Percentiles rank a stretch among this genome's conserved stretches.
These are phyloP conservation scores for Phanerochaete carnosa DNA, from an alignment of 768 basidiomycete genomes.

Conservation along the genomic window DNA sequence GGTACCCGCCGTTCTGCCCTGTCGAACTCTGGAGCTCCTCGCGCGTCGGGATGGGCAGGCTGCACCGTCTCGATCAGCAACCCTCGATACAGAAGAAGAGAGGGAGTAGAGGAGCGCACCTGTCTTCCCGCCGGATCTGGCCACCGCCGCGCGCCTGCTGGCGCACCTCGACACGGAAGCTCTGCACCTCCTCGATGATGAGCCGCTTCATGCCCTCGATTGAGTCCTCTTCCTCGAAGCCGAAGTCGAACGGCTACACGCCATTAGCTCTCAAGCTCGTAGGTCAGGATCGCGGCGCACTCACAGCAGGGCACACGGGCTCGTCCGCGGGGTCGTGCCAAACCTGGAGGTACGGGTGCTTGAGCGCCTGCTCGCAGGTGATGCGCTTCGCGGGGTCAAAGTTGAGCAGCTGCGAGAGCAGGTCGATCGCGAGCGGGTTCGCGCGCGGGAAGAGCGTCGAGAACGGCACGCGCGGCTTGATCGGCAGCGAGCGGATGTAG, in stretches of 20 bases:
- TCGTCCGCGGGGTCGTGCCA: conserved; percentile 99
- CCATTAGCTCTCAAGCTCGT: neutral
- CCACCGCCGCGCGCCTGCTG: conserved; percentile 72
- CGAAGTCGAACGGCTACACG: conserved; percentile 86
- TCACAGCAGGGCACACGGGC: conserved; percentile 75
- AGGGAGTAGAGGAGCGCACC: conserved; percentile 36
- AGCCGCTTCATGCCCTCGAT: conserved; percentile 97
- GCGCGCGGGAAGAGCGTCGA: conserved; percentile 90
- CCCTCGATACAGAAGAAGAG: neutral
- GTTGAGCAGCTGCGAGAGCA: conserved; percentile 86
- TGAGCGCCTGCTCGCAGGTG: conserved; percentile 92
- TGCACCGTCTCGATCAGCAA: conserved; percentile 23
- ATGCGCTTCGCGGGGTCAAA: conserved; percentile 97
- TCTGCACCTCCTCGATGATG: conserved; percentile 89
- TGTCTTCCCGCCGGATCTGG: conserved; percentile 76
- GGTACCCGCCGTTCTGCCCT: conserved; percentile 54
- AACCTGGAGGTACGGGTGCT: conserved; percentile 91
- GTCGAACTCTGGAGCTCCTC: conserved; percentile 83
- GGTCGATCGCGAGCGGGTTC: conserved; percentile 90
- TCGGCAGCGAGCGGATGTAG: conserved; percentile 96
- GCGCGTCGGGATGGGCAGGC: conserved; percentile 75
- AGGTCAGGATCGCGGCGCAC: conserved; percentile 15
- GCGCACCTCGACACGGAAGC: conserved; percentile 88
- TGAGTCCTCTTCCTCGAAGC: conserved; percentile 93
- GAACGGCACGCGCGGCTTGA: conserved; percentile 93